These are phyloP conservation scores for Penicillium salamii DNA, from an alignment of 495 filamentous ascomycete genomes.

Conservation along the genomic window DNA sequence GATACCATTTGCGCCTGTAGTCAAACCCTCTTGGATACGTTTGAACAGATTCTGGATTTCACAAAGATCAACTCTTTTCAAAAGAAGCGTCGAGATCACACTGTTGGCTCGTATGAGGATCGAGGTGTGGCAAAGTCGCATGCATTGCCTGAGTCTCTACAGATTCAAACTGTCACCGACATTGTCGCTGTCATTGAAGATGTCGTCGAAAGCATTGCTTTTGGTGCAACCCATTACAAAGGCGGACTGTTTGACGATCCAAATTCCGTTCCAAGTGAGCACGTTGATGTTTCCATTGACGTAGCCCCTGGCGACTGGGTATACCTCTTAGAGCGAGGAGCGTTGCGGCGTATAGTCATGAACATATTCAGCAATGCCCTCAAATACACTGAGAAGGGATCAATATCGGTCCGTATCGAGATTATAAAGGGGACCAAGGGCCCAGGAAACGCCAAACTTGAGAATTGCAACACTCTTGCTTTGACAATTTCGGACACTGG, in stretches of 20 bases:
- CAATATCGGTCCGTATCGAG: constrained; percentile 26
- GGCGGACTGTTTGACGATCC: background rate
- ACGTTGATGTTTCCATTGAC: constrained; percentile 33
- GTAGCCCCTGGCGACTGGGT: constrained; percentile 31
- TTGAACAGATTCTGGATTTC: constrained; percentile 62
- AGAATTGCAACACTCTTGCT: constrained; percentile 2
- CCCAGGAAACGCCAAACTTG: background rate
- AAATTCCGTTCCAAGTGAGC: background rate
- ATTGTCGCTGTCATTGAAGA: constrained; percentile 37
- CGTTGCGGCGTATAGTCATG: constrained; percentile 43
- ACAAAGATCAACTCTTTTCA: constrained; percentile 50
- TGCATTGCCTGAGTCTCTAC: constrained; percentile 4
- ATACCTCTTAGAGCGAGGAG: constrained; percentile 38
- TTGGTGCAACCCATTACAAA: background rate
- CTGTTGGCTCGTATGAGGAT: background rate
- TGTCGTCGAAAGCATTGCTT: constrained; percentile 36
- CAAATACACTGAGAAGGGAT: constrained; percentile 29
- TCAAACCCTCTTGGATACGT: constrained; percentile 61
- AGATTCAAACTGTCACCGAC: constrained; percentile 26
- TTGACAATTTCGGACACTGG: constrained; percentile 38
- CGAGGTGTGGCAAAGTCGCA: background rate
- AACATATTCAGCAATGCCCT: constrained; percentile 49
- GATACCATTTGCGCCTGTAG: constrained; percentile 57
- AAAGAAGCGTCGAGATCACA: background rate
- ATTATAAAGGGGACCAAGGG: background rate